Evolutionary conservation across 2,329 filamentous ascomycete genomes (phyloP), one percentile per base, ranked within the genome.

Genomic region (Arthrinium phaeospermum): DNA sequence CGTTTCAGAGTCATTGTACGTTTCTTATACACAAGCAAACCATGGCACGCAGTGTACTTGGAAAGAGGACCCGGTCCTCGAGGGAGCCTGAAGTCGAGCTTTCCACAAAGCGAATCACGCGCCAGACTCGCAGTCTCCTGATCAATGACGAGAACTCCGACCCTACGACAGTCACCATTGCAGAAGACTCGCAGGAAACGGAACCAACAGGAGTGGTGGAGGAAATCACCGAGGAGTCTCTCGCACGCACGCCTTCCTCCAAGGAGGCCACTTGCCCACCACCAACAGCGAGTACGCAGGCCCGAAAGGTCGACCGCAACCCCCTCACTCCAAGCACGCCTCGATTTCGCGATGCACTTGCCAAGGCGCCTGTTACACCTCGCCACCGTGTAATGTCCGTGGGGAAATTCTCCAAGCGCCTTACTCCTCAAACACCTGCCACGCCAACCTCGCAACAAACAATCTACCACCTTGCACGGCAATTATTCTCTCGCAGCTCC

Each of bases 391-490:
- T 98, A 72, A 92, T 94, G 84, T 90, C 95, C 16, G 89, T 89
- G 47, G 93, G 92, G 75, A 93, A 91, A 79, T 87, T 94, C 47
- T 89, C 92, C 77, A 95, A 94, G 75, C 93, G 95, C 71, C 86
- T 92, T 77, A 97, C 94, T 57, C 93, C 94, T 27, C 91, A 92
- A 75, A 94, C 94, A 16, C 92, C 92, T 14, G 85, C 88, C 46
- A 93, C 93, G 8, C 93, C 94, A 16, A 89, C 90, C 41, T 85
- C 90, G 14, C 85, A 89, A 30, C 90, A 91, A 71, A 96, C 94
- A 0, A 87, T 98, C 49, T 98, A 98, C 82, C 94, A 96, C 75
- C 88, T 92, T 73, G 96, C 95, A 22, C 91, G 96, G 44, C 94
- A 98, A 78, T 84, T 97, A 3, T 99, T 99, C 79, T 91, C 93